Conservation (phyloP, 495 filamentous ascomycete species). For the Cercophora samala region DNA sequence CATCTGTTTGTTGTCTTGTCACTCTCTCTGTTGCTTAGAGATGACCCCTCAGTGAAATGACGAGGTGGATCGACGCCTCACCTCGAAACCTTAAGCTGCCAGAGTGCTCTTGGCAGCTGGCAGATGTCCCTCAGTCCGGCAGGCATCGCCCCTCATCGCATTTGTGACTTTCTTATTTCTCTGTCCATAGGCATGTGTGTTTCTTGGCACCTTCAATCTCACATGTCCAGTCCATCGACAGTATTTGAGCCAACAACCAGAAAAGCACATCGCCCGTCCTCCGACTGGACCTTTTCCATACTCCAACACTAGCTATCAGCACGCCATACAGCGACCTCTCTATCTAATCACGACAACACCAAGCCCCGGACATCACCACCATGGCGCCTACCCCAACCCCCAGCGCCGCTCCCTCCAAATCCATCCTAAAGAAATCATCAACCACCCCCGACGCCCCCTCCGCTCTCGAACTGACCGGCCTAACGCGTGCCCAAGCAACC, state of each 20-base stretch:
- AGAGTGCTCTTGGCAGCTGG: slow-evolving; percentile 1
- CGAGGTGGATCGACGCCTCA: neutral
- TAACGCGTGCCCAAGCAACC: slow-evolving; percentile 74
- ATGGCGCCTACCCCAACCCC: neutral
- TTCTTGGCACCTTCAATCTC: neutral
- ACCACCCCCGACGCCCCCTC: neutral
- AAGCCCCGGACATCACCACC: slow-evolving; percentile 2
- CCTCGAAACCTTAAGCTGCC: neutral
- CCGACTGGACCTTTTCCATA: neutral
- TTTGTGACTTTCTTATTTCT: neutral
- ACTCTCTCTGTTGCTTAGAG: neutral
- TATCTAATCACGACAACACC: neutral
- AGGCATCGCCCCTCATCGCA: neutral
- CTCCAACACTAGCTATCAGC: too few relatives aligned
- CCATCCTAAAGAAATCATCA: slow-evolving; percentile 18
- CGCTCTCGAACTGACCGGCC: slow-evolving; percentile 5
- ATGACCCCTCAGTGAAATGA: slow-evolving; percentile 2
- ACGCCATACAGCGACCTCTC: too few relatives aligned
- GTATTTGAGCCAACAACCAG: neutral
- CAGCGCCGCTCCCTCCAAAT: too few relatives aligned
- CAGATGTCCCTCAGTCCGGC: neutral
- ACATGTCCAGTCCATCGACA: neutral
- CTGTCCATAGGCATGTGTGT: too few relatives aligned
- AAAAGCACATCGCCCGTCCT: neutral
- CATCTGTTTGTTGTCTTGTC: neutral